Evolutionary conservation across 768 basidiomycete genomes (phyloP).

Genomic region (Lepiota brunneoincarnata): DNA sequence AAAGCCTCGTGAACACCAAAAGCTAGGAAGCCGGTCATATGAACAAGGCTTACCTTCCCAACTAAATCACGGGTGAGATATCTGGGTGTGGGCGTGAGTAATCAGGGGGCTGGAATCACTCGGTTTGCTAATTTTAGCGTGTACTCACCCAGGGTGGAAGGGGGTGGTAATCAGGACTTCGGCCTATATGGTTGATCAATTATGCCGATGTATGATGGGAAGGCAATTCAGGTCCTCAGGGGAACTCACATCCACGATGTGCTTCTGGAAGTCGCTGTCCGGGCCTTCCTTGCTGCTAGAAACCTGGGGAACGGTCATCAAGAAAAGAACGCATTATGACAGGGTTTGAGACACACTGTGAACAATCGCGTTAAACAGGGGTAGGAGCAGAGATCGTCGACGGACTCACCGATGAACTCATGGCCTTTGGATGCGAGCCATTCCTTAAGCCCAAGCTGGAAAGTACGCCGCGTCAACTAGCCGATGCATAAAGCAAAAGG

Average conservation of each 20-base stretch:
- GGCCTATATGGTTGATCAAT: constrained; percentile 41
- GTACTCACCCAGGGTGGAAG: constrained; percentile 69
- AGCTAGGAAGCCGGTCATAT: neutral
- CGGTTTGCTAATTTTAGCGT: neutral
- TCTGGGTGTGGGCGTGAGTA: constrained; percentile 18
- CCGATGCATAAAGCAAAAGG: neutral
- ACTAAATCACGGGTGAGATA: constrained; percentile 76
- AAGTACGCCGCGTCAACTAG: constrained; percentile 2
- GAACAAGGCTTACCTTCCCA: constrained; percentile 46
- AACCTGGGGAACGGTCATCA: constrained; percentile 38
- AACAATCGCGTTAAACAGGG: neutral
- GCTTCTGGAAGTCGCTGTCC: constrained; percentile 78
- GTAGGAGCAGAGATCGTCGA: neutral
- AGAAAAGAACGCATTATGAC: neutral
- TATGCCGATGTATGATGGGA: neutral
- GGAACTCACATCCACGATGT: constrained; percentile 68
- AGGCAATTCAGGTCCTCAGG: neutral
- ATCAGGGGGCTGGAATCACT: neutral
- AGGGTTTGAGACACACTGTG: constrained; percentile 1
- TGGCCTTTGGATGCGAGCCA: constrained; percentile 75
- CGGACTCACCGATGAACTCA: constrained; percentile 60
- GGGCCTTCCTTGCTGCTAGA: constrained; percentile 83
- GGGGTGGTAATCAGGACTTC: constrained; percentile 83
- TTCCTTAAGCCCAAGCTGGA: constrained; percentile 65
- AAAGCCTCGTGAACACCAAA: constrained; percentile 6